Evolutionary conservation across 192 early-diverging fungal genomes (phyloP), one percentile per base, ranked within the genome.

Genomic region (Coemansia aciculifera): DNA sequence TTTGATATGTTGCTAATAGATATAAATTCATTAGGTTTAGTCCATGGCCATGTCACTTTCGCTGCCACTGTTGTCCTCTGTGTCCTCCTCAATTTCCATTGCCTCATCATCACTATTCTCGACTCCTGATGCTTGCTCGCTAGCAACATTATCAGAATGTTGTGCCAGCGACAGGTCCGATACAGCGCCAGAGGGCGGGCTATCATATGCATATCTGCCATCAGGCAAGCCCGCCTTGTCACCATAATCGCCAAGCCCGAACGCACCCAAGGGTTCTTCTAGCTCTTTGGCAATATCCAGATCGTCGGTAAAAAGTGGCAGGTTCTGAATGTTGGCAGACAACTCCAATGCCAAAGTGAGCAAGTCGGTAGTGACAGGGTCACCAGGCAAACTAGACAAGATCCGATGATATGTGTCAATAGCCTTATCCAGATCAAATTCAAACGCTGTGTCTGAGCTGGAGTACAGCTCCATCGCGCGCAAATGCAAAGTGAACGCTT

Each of bases 1-100:
- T 24, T 17, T 24, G 34, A 40, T 19, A 31, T 59, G 24, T 31
- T 34, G 9, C 8, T 23, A 61, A 61, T 23, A 69, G 46, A 62
- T 21, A 62, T 32, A 15, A 51, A 46, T 11, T 13, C 29, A 13
- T 31, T n/a, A 19, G 15, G 1, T 34, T 39, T 74, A 74, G 40
- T 80, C 78, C 69, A 80, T 72, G 38, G 78, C 78, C 78, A 80
- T 80, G 13, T 75, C 78, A 49, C 78, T 76, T 29, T 63, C 74
- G 46, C 64, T 71, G 10, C 34, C 73, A 12, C 63, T 74, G 19
- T 59, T 67, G 1, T 56, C 64, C n/a, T 69, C 69, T 3, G 59
- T 67, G 46, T 76, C 79, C 17, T 82, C 80, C 31, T 78, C 75
- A 61, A 83, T 83, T 17, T 83, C 81, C 81, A 83, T 83, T n/a